Percentiles rank a stretch among this genome's conserved stretches.
Evolutionary conservation across 306 rosid species (phyloP).

Genomic region (Acacia melanoxylon): DNA sequence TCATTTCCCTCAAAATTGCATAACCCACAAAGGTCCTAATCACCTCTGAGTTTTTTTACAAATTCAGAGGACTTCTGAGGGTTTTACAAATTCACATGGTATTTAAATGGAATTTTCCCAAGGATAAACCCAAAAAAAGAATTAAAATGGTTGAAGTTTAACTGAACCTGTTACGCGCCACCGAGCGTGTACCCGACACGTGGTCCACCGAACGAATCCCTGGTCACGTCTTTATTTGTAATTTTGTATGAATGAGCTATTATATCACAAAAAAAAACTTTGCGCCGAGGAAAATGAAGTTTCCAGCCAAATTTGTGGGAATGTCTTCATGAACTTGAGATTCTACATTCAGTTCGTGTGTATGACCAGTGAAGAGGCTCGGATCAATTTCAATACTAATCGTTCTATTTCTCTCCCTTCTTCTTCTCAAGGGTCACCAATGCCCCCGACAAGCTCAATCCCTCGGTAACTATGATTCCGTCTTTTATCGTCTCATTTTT

Average conservation of each 20-base stretch:
- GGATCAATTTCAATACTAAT: not conserved
- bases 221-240: not conserved
- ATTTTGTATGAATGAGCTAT: not conserved
- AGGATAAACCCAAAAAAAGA: too few relatives aligned
- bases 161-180: not conserved
- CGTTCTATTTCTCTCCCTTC: slow-evolving; percentile 4
- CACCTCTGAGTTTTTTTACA: too few relatives aligned
- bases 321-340: not conserved
- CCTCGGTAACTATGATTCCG: slow-evolving; percentile 57
- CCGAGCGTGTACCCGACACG: not conserved
- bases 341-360: not conserved
- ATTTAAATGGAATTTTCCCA: too few relatives aligned
- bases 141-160: too few relatives aligned
- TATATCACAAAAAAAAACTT: not conserved
- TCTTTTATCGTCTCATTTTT: not conserved
- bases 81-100: too few relatives aligned
- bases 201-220: not conserved
- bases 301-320: not conserved
- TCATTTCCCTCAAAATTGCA: too few relatives aligned
- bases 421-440: slow-evolving; percentile 28
- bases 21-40: too few relatives aligned
- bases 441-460: slow-evolving; percentile 84
- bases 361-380: slow-evolving; percentile 1
- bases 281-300: not conserved
- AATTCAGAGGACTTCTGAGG: too few relatives aligned